phyloP scores from a whole-genome alignment of 2,329 filamentous ascomycete species.

The Stemphylium beticola region DNA sequence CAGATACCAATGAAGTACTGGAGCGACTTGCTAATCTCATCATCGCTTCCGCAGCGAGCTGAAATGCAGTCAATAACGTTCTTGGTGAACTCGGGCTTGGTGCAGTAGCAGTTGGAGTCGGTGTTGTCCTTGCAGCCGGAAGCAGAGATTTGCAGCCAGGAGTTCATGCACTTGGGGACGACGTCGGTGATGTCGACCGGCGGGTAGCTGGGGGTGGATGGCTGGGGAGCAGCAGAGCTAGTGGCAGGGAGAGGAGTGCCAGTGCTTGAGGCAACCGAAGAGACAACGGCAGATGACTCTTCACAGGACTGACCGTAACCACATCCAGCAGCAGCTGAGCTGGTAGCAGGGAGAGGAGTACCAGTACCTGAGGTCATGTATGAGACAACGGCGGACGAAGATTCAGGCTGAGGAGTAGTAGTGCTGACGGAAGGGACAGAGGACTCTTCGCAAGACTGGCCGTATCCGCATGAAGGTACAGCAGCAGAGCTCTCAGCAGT shows the following conservation, averaged over 20 bases:
- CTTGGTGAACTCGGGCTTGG: conserved; percentile 74
- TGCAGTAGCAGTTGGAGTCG: conserved; percentile 86
- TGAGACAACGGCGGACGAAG: conserved; percentile 1
- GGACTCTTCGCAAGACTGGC: too few species aligned
- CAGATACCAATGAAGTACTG: conserved; percentile 92
- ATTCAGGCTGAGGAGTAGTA: conserved; percentile 2
- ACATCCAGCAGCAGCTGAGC: conserved; percentile 13
- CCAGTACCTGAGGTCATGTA: conserved; percentile 1
- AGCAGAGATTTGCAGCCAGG: conserved; percentile 74
- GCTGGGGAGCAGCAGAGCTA: conserved; percentile 19
- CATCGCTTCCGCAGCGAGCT: conserved; percentile 69
- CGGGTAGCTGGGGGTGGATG: conserved; percentile 31
- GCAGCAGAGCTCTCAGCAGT: neutral
- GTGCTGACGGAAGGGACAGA: neutral
- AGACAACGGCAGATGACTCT: conserved; percentile 11
- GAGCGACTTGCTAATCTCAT: conserved; percentile 72
- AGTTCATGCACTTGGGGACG: conserved; percentile 89
- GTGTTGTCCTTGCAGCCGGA: conserved; percentile 80
- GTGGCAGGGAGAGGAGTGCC: conserved; percentile 15
- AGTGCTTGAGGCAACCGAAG: conserved; percentile 2
- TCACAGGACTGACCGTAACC: conserved; percentile 26
- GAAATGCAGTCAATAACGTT: conserved; percentile 83
- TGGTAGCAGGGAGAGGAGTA: conserved; percentile 15
- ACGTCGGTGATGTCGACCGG: conserved; percentile 64
- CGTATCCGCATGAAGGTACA: too few species aligned